Evolutionary conservation across 352 stramenopile genomes (phyloP).

Genomic region (Phytophthora lateralis): DNA sequence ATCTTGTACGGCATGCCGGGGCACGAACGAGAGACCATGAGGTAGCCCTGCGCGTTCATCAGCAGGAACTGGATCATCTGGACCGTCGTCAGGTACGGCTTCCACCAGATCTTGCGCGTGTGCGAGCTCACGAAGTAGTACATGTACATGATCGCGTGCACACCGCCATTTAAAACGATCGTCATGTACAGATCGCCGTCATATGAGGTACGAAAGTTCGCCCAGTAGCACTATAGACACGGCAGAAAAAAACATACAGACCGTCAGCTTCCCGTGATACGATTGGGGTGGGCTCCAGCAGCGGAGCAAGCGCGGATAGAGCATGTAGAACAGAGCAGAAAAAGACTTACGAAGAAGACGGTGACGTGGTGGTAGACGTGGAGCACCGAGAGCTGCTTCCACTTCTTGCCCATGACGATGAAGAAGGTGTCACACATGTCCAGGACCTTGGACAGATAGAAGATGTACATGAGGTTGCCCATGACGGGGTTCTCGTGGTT

Average conservation of each 20-base stretch:
- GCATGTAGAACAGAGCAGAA: constrained; percentile 11
- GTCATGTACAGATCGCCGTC: constrained; percentile 97
- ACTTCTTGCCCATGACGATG: constrained; percentile 97
- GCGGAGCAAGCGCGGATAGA: background rate
- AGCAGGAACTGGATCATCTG: constrained; percentile 81
- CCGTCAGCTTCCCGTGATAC: constrained; percentile 22
- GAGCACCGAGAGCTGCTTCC: constrained; percentile 96
- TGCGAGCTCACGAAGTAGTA: constrained; percentile 98
- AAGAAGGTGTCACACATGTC: constrained; percentile 94
- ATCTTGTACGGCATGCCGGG: constrained; percentile 49
- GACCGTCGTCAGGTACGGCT: constrained; percentile 93
- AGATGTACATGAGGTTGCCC: constrained; percentile 95
- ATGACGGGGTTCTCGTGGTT: constrained; percentile 89
- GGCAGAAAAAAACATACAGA: constrained; percentile 14
- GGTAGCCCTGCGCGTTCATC: constrained; percentile 45
- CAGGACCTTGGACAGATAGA: constrained; percentile 96
- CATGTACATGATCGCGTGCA: constrained; percentile 99
- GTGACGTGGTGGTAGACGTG: constrained; percentile 98
- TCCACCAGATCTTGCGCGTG: constrained; percentile 97
- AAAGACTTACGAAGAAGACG: constrained; percentile 92
- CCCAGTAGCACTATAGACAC: constrained; percentile 84
- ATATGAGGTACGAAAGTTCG: constrained; percentile 93
- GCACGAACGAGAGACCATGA: constrained; percentile 47
- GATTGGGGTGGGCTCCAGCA: background rate
- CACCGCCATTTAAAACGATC: constrained; percentile 96